A percentile compares a stretch with the other conserved stretches of the same genome.
Evolutionary conservation across 1,284 basidiomycete genomes (phyloP).

Genomic region (Exsudoporus floridanus): DNA sequence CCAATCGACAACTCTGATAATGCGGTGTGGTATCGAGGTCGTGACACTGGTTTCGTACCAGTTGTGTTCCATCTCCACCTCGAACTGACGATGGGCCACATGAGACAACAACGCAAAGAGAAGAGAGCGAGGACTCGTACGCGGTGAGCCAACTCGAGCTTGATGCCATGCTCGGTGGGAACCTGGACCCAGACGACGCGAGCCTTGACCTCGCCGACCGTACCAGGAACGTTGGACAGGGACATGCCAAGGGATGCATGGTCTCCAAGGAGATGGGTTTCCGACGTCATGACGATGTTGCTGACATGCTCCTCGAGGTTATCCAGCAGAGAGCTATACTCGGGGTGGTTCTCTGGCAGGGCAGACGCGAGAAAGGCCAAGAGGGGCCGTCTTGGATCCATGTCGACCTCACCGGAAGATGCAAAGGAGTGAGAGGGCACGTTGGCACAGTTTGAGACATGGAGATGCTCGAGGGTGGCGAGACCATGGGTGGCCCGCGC

Average conservation of each 20-base stretch:
- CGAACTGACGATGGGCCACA: slow-evolving; percentile 48
- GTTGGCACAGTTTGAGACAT: slow-evolving; percentile 57
- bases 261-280: slow-evolving; percentile 51
- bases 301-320: slow-evolving; percentile 52
- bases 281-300: slow-evolving; percentile 51
- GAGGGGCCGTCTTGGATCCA: slow-evolving; percentile 46
- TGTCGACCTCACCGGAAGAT: slow-evolving; percentile 14
- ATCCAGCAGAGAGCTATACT: slow-evolving; percentile 51
- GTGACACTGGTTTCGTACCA: slow-evolving; percentile 81
- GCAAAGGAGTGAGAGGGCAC: slow-evolving; percentile 31
- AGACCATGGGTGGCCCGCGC: slow-evolving; percentile 19
- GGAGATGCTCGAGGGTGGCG: slow-evolving; percentile 44
- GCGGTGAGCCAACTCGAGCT: slow-evolving; percentile 57
- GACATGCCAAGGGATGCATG: slow-evolving; percentile 38
- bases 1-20: slow-evolving; percentile 82
- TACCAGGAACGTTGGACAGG: slow-evolving; percentile 57
- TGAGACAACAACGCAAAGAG: neutral
- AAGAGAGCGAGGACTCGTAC: slow-evolving; percentile 8
- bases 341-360: slow-evolving; percentile 49
- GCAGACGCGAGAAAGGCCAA: slow-evolving; percentile 77
- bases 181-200: slow-evolving; percentile 73
- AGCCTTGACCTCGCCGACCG: slow-evolving; percentile 72
- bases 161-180: slow-evolving; percentile 51
- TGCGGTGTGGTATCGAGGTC: slow-evolving; percentile 59
- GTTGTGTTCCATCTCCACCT: slow-evolving; percentile 85